A percentile compares a stretch with the other conserved stretches of the same genome.
These are phyloP conservation scores for Vicia sativa DNA, from an alignment of 306 rosid species.

Conservation along the genomic window DNA sequence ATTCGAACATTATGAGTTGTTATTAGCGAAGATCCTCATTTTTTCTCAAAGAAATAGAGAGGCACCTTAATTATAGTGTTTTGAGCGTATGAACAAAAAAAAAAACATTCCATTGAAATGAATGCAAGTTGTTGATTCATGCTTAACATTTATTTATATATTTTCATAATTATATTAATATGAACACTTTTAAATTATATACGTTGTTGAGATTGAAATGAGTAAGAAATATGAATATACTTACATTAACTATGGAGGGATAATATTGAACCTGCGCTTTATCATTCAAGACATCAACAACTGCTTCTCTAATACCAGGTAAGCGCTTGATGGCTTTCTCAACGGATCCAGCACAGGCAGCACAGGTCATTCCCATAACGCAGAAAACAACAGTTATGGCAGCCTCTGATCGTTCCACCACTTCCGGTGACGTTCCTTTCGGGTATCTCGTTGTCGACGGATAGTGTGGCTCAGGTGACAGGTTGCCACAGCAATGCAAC, in stretches of 20 bases:
- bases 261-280: conserved; percentile 61
- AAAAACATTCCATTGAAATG: no score
- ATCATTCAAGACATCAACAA: conserved; percentile 70
- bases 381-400: conserved; percentile 51
- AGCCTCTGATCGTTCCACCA: conserved; percentile 33
- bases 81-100: no score
- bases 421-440: conserved; percentile 24
- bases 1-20: no score
- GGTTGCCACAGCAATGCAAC: conserved; percentile 39
- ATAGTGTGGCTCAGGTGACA: conserved; percentile 64
- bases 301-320: conserved; percentile 67
- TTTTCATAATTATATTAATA: no score
- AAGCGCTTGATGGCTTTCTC: conserved; percentile 80
- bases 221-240: background rate
- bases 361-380: conserved; percentile 73
- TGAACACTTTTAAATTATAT: no score
- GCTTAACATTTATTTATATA: no score
- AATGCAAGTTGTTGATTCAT: no score
- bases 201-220: background rate
- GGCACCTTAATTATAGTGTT: no score
- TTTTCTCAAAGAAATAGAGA: no score
- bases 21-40: no score
- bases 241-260: conserved; percentile 56
- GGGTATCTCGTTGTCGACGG: conserved; percentile 49
- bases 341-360: conserved; percentile 75